phyloP scores from a whole-genome alignment of 2,329 filamentous ascomycete species.

The Epicoccum sorghinum region DNA sequence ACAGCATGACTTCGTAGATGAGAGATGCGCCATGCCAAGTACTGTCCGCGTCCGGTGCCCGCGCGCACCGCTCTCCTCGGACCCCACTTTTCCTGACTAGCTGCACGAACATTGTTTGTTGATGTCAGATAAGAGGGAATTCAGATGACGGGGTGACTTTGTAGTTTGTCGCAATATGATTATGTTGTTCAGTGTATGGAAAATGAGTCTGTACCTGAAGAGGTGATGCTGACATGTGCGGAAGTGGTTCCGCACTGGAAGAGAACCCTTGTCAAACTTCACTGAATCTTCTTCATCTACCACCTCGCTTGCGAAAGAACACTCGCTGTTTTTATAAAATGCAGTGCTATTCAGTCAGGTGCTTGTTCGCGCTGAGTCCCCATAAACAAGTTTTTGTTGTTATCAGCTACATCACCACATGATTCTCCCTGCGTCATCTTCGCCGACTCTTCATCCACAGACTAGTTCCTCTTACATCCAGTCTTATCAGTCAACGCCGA shows the following conservation, averaged over 20 bases:
- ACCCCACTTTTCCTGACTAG: constrained; percentile 1
- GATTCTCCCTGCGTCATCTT: too few species aligned
- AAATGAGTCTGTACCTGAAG: background rate
- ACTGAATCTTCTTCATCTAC: background rate
- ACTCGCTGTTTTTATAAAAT: too few species aligned
- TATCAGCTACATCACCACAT: too few species aligned
- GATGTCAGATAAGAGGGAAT: too few species aligned
- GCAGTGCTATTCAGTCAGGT: too few species aligned
- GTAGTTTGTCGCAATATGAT: background rate
- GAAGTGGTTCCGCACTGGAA: background rate
- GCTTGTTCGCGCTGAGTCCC: too few species aligned
- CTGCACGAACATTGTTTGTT: too few species aligned
- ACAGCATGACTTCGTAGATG: background rate
- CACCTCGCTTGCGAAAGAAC: too few species aligned
- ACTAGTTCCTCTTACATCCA: constrained; percentile 31
- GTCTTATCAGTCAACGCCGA: constrained; percentile 38
- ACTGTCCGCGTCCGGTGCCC: background rate
- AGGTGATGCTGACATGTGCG: background rate
- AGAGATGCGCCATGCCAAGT: constrained; percentile 13
- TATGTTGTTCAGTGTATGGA: background rate
- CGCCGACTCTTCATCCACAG: background rate
- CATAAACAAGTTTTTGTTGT: too few species aligned
- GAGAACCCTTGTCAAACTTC: background rate
- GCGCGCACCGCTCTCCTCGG: constrained; percentile 4
- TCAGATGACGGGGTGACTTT: background rate